Conservation (phyloP, 495 filamentous ascomycete species). For the Saxophila tyrrhenica region DNA sequence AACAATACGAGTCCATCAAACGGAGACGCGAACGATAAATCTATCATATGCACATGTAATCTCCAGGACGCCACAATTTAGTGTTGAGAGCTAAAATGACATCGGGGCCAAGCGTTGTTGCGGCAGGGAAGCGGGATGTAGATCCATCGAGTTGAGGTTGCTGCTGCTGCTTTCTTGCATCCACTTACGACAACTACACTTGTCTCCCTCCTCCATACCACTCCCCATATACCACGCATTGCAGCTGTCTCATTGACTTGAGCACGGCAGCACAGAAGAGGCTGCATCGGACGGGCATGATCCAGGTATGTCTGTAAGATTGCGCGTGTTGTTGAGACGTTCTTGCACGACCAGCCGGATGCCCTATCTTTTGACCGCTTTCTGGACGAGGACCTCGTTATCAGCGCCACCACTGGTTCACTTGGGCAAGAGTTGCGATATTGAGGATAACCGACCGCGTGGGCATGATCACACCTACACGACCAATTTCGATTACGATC, state of each 20-base stretch:
- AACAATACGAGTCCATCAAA: too few relatives aligned
- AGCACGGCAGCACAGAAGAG: not conserved
- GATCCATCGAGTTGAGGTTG: not conserved
- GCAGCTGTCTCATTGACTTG: conserved; percentile 6
- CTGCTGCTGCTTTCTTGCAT: not conserved
- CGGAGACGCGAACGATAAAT: too few relatives aligned
- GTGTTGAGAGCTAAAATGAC: conserved; percentile 1
- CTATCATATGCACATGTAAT: too few relatives aligned
- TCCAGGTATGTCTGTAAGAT: not conserved
- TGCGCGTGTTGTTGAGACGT: not conserved
- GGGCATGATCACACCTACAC: too few relatives aligned
- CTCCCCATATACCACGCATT: not conserved
- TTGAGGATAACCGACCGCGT: too few relatives aligned
- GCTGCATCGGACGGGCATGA: not conserved
- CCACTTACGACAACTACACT: not conserved
- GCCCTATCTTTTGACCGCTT: not conserved
- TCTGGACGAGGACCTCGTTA: not conserved
- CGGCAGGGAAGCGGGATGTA: not conserved
- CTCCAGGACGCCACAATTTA: not conserved
- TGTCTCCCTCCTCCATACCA: not conserved
- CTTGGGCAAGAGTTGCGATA: not conserved
- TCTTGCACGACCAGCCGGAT: not conserved
- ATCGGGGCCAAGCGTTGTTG: not conserved
- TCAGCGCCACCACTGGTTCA: not conserved
- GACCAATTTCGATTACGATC: not conserved